Base-by-base conservation (phyloP, 148 eudicot genomes). In the Persicaria maculosa region DNA sequence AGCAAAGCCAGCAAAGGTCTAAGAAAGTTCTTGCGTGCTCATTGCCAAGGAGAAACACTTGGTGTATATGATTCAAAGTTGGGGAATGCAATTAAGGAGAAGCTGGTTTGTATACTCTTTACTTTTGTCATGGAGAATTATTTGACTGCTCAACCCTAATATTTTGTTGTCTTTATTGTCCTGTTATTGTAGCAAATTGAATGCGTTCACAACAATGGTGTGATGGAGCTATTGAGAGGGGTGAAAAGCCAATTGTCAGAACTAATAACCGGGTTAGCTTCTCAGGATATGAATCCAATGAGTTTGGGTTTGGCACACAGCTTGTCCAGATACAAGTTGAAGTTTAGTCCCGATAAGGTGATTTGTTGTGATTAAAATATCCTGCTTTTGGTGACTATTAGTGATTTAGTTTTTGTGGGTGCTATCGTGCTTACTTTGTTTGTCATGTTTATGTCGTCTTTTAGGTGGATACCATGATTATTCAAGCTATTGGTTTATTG, bases 221-320 rank as follows among this genome's bases (percentile, higher is more conserved):
- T 92, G 50, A 86, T 90, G 96, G 99, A 95, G 85, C 81, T 95
- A 72, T 90, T 92, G 96, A 89, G 99, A 78, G 99, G 99, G 0
- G 86, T 95, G 8, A 89, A 97, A 81, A 95, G 94, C 81, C 99
- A 92, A 72, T 74, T 92, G 81, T 80, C 92, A 15, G 99, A 95
- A 78, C 93, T 95, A 19, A 95, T 95, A 53, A 77, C 94, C 52
- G 99, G 97, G 11, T 77, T 95, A 22, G 99, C 88, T 40, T 55
- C 89, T 50, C 99, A 95, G 82, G 99, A 92, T 86, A 75, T 95
- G 75, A 91, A 94, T 68, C 99, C 99, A 52, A 95, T 95, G 99
- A 95, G 99, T 80, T 88, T 95, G 91, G 99, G 99, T 79, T 84
- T 95, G 74, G 92, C 99, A 75, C 99, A 95, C 83, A 95, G 99